A percentile compares a stretch with the other conserved stretches of the same genome.
phyloP scores from a whole-genome alignment of 169 alveolate genomes.

The Blepharisma undulans region DNA sequence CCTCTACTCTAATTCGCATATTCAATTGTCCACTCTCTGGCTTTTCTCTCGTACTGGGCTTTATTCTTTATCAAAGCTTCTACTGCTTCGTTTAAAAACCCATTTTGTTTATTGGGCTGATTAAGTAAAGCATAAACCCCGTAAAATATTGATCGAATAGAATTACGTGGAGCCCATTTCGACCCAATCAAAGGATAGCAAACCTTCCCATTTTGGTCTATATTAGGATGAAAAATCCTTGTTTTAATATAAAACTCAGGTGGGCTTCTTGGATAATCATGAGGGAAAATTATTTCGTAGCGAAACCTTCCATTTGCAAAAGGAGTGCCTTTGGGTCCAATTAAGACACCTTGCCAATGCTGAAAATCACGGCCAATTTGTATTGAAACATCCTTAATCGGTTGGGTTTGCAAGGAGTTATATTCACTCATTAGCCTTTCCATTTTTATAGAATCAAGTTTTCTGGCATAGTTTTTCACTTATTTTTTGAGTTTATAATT shows the following conservation, averaged over 20 bases:
- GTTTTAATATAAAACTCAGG: slow-evolving; percentile 55
- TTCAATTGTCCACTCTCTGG: slow-evolving; percentile 97
- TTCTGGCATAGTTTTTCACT: too few relatives aligned
- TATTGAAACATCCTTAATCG: background rate
- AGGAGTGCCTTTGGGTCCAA: slow-evolving; percentile 97
- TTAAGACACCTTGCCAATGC: background rate
- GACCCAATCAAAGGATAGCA: slow-evolving; percentile 54
- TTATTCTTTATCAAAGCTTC: slow-evolving; percentile 94
- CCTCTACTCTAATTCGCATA: too few relatives aligned
- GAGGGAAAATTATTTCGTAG: slow-evolving; percentile 83
- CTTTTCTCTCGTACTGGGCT: slow-evolving; percentile 93
- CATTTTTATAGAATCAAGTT: background rate
- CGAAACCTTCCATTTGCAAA: slow-evolving; percentile 64
- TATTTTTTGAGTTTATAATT: too few relatives aligned
- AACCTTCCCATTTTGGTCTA: slow-evolving; percentile 93
- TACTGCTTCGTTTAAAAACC: slow-evolving; percentile 99
- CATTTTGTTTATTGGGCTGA: slow-evolving; percentile 91
- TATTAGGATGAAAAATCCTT: slow-evolving; percentile 61
- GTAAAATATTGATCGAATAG: slow-evolving; percentile 96
- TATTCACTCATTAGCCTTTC: background rate
- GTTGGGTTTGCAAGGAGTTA: background rate
- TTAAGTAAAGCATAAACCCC: slow-evolving; percentile 95
- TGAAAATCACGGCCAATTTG: background rate
- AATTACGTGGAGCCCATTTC: slow-evolving; percentile 97
- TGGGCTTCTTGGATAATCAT: slow-evolving; percentile 62